Evolutionary conservation across 1,139 yeast species (phyloP).

Genomic region (Sugiyamaella novakii): DNA sequence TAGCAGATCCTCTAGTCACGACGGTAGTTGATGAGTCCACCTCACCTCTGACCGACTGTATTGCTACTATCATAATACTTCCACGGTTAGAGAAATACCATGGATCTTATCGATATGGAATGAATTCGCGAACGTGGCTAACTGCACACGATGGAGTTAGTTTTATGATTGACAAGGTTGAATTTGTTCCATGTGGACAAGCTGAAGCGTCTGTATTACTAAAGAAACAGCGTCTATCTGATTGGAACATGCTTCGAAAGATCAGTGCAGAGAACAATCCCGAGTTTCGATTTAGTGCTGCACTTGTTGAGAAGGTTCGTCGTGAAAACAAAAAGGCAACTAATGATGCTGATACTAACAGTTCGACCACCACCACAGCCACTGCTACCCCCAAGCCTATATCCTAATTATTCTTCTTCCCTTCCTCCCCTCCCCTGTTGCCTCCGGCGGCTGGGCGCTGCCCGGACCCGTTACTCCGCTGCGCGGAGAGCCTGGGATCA

Average conservation of each 20-base stretch:
- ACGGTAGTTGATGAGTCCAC: slow-evolving; percentile 19
- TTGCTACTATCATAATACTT: slow-evolving; percentile 68
- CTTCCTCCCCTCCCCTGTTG: background rate
- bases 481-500: background rate
- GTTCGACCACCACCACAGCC: background rate
- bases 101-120: slow-evolving; percentile 66
- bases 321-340: background rate
- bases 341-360: background rate
- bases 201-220: slow-evolving; percentile 36
- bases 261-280: slow-evolving; percentile 20
- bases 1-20: slow-evolving; percentile 6
- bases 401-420: background rate
- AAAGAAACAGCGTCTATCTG: slow-evolving; percentile 36
- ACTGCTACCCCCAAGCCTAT: background rate
- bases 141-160: slow-evolving; percentile 71
- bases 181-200: slow-evolving; percentile 41
- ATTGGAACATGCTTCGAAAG: slow-evolving; percentile 32
- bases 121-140: slow-evolving; percentile 75
- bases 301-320: slow-evolving; percentile 15
- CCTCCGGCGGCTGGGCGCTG: background rate
- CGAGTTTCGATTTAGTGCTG: slow-evolving; percentile 16
- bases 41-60: slow-evolving; percentile 51
- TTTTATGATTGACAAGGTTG: slow-evolving; percentile 56
- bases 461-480: background rate
- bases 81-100: slow-evolving; percentile 66